Evolutionary conservation across 75 land plant species (phyloP).

Genomic region (Picea sitchensis): DNA sequence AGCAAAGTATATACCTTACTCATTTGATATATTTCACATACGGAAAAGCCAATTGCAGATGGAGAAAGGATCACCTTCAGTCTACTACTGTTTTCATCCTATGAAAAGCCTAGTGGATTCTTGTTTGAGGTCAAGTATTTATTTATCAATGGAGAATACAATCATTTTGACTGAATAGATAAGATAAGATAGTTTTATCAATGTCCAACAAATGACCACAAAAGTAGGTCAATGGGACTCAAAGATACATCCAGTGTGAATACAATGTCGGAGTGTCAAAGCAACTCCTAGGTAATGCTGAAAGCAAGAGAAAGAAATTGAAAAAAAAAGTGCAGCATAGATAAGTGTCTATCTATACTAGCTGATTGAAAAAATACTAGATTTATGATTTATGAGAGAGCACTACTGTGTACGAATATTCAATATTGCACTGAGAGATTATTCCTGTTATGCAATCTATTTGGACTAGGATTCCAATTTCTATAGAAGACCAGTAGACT

Average conservation of each 20-base stretch:
- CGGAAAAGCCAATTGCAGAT: background rate
- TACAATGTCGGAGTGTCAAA: too few relatives aligned
- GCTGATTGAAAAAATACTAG: too few relatives aligned
- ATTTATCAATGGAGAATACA: background rate
- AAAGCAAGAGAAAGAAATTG: too few relatives aligned
- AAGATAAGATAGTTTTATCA: too few relatives aligned
- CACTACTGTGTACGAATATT: too few relatives aligned
- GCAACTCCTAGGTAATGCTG: too few relatives aligned
- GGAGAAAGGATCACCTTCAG: background rate
- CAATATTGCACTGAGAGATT: background rate
- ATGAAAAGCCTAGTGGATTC: background rate
- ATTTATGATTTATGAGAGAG: too few relatives aligned
- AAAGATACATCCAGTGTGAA: too few relatives aligned
- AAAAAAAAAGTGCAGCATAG: too few relatives aligned
- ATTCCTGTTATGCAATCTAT: background rate
- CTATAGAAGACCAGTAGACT: constrained; percentile 1
- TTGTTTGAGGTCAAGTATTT: background rate
- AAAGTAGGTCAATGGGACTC: too few relatives aligned
- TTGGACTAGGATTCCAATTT: background rate
- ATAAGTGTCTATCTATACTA: too few relatives aligned
- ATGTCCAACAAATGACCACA: background rate
- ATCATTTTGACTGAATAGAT: background rate
- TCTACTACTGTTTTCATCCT: background rate
- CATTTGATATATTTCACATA: background rate
- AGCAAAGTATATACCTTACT: background rate